Evolutionary conservation across 2,329 filamentous ascomycete species (phyloP).

Genomic region (Phoma herbarum): DNA sequence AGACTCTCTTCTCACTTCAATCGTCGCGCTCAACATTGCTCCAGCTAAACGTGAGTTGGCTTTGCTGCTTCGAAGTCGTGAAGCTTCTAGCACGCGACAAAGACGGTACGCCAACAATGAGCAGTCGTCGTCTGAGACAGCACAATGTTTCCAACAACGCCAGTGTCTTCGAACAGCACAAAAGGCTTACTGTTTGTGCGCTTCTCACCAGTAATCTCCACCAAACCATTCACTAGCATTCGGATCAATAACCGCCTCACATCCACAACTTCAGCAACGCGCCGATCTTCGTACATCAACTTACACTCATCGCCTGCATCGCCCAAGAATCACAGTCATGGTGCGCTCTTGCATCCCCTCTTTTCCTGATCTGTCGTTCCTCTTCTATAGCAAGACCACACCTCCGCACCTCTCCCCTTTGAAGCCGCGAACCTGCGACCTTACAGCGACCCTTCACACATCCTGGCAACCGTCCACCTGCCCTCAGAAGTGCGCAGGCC

Average conservation of each 20-base stretch:
- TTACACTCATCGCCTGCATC: background rate
- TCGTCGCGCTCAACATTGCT: background rate
- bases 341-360: conserved; percentile 3
- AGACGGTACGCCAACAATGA: background rate
- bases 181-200: background rate
- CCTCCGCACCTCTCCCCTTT: background rate
- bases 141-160: conserved; percentile 6
- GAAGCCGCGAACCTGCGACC: background rate
- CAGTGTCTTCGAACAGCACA: background rate
- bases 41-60: background rate
- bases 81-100: background rate
- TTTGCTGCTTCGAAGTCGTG: background rate
- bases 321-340: conserved; percentile 2
- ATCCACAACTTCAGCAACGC: background rate
- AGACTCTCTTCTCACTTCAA: background rate
- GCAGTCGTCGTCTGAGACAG: background rate
- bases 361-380: background rate
- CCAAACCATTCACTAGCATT: background rate
- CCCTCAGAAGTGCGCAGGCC: background rate
- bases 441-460: background rate
- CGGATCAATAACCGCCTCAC: background rate
- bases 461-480: conserved; percentile 4
- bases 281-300: background rate
- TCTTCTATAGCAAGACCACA: background rate
- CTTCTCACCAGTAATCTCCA: background rate